Conservation (phyloP, 2,329 filamentous ascomycete genomes). For the Ophiocordyceps sinensis region DNA sequence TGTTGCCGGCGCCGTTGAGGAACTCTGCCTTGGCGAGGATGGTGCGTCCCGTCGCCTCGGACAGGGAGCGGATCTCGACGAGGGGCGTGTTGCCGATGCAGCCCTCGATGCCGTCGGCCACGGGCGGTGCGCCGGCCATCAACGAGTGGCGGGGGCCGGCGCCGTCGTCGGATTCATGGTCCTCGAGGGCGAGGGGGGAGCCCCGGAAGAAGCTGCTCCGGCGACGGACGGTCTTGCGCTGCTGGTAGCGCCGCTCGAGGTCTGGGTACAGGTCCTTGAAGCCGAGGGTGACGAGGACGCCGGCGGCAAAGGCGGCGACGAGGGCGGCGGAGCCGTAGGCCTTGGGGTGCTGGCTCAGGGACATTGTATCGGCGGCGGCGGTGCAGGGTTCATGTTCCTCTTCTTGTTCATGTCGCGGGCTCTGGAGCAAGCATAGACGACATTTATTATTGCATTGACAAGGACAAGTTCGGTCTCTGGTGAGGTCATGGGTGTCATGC, state of each 20-base stretch:
- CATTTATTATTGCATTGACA: no score
- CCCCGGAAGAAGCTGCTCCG: constrained; percentile 32
- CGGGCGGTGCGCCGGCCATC: no score
- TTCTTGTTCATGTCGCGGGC: background rate
- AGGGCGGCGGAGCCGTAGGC: constrained; percentile 52
- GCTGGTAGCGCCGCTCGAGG: constrained; percentile 50
- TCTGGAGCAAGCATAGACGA: no score
- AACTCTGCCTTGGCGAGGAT: constrained; percentile 95
- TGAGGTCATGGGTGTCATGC: no score
- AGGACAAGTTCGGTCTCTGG: no score
- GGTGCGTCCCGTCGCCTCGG: constrained; percentile 70
- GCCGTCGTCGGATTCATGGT: constrained; percentile 12
- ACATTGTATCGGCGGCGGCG: constrained; percentile 26
- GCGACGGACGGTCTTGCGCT: constrained; percentile 22
- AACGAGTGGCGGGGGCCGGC: background rate
- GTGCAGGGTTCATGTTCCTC: constrained; percentile 1
- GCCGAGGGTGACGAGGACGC: constrained; percentile 59
- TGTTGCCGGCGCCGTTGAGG: constrained; percentile 85
- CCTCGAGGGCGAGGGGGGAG: constrained; percentile 37
- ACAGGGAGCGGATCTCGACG: constrained; percentile 72
- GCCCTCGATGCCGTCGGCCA: constrained; percentile 64
- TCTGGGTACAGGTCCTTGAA: constrained; percentile 72
- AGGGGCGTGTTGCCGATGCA: constrained; percentile 91
- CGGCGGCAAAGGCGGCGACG: constrained; percentile 62
- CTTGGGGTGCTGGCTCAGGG: constrained; percentile 44